Conservation (phyloP, 176 grass and related monocot genomes). For the Typha latifolia region DNA sequence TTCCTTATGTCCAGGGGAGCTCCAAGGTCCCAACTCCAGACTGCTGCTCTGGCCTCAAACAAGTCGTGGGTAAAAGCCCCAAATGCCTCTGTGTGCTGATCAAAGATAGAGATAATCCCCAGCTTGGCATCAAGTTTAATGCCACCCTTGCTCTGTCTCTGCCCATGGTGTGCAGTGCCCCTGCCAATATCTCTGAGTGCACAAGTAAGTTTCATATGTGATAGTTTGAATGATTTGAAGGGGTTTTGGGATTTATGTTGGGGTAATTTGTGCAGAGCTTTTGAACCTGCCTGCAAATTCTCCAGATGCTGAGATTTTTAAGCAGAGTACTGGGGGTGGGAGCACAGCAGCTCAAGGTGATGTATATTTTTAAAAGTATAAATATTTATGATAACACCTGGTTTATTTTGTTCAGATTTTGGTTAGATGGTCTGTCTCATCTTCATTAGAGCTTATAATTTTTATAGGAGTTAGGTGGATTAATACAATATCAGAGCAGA, state of each 20-base stretch:
- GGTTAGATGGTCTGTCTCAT: neutral
- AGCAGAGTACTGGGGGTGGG: slow-evolving; percentile 34
- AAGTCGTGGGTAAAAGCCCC: slow-evolving; percentile 65
- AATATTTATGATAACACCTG: neutral
- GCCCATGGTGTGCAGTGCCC: slow-evolving; percentile 48
- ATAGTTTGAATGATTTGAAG: neutral
- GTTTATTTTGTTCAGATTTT: neutral
- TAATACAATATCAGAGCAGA: too few relatives aligned
- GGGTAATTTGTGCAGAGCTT: slow-evolving; percentile 37
- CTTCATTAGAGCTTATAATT: too few relatives aligned
- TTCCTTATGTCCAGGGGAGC: slow-evolving; percentile 71
- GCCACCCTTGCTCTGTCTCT: slow-evolving; percentile 67
- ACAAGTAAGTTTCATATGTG: slow-evolving; percentile 29
- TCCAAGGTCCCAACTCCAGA: slow-evolving; percentile 58
- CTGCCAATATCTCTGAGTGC: slow-evolving; percentile 79
- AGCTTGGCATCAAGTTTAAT: slow-evolving; percentile 85
- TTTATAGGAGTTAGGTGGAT: too few relatives aligned
- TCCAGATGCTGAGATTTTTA: slow-evolving; percentile 67
- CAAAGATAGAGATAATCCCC: slow-evolving; percentile 75
- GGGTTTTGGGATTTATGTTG: neutral
- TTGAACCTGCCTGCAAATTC: slow-evolving; percentile 74
- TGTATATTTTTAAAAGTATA: neutral
- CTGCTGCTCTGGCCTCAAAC: slow-evolving; percentile 73
- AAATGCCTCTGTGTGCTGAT: slow-evolving; percentile 92
- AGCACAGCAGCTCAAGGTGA: slow-evolving; percentile 43